Conservation (phyloP, 306 rosid species). For the Medicago ruthenica region DNA sequence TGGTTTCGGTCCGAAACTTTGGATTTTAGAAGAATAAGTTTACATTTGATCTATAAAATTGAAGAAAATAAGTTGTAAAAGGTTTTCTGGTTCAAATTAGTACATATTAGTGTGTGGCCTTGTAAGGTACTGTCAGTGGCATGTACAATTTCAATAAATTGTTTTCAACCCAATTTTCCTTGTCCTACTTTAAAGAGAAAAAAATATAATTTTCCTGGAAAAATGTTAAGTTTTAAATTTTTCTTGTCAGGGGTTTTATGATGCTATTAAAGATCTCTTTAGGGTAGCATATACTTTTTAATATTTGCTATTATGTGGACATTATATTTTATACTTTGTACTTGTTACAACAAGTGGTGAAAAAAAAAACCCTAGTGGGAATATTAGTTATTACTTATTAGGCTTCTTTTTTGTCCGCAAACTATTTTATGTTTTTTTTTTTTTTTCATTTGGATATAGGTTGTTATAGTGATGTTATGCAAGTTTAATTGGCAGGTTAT, state of each 20-base stretch:
- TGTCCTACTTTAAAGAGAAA: neutral
- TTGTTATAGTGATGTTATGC: conserved; percentile 33
- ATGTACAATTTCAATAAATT: neutral
- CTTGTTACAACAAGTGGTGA: neutral
- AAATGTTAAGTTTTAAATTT: neutral
- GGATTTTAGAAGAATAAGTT: no score
- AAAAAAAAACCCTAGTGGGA: conserved; percentile 11
- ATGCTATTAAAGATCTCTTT: neutral
- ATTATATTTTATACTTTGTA: conserved; percentile 14
- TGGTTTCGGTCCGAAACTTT: neutral
- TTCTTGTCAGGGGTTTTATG: conserved; percentile 12
- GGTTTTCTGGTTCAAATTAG: neutral
- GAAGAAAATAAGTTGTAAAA: no score
- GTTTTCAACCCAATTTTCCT: neutral
- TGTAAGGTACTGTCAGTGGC: neutral
- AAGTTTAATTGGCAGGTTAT: conserved; percentile 58
- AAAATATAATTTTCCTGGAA: neutral
- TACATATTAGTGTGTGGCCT: no score
- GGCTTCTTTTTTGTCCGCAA: neutral
- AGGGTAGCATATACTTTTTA: neutral
- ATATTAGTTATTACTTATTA: conserved; percentile 1
- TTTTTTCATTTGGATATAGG: neutral
- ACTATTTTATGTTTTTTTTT: no score
- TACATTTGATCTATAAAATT: no score
- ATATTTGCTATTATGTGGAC: neutral